Percentiles rank a stretch among this genome's conserved stretches.
Conservation (phyloP, 371 early-diverging fungal genomes). For the Lichtheimia ornata region DNA sequence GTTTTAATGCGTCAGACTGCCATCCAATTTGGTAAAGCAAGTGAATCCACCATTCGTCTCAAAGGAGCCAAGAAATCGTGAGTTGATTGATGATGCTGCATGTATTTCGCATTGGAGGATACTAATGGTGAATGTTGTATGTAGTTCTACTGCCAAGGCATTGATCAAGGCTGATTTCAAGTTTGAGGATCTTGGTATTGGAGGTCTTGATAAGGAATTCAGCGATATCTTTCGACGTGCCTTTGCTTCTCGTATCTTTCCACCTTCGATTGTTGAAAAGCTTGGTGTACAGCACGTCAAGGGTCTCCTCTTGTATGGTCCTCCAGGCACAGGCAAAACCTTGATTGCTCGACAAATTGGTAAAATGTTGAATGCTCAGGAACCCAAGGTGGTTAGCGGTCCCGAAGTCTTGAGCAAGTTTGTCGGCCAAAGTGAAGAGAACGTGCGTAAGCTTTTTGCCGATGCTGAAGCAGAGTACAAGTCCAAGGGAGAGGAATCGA, state of each 20-base stretch:
- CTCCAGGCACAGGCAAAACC: conserved; percentile 99
- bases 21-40: conserved; percentile 69
- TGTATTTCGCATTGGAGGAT: background rate
- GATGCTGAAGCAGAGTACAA: conserved; percentile 98
- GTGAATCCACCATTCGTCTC: conserved; percentile 78
- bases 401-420: conserved; percentile 98
- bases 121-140: background rate
- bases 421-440: conserved; percentile 99
- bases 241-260: conserved; percentile 99
- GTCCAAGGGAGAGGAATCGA: conserved; percentile 91
- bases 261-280: conserved; percentile 95
- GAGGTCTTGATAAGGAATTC: conserved; percentile 98
- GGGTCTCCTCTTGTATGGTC: conserved; percentile 84
- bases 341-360: conserved; percentile 99
- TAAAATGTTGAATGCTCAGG: conserved; percentile 95
- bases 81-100: no score
- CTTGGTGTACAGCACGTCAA: conserved; percentile 97
- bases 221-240: conserved; percentile 98
- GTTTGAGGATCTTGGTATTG: conserved; percentile 99
- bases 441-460: conserved; percentile 98
- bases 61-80: conserved; percentile 69
- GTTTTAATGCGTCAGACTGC: conserved; percentile 74
- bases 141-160: conserved; percentile 32
- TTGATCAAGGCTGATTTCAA: conserved; percentile 95
- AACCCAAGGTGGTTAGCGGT: conserved; percentile 98